Evolutionary conservation across 768 basidiomycete genomes (phyloP).

Genomic region (Hemileccinum impolitum): DNA sequence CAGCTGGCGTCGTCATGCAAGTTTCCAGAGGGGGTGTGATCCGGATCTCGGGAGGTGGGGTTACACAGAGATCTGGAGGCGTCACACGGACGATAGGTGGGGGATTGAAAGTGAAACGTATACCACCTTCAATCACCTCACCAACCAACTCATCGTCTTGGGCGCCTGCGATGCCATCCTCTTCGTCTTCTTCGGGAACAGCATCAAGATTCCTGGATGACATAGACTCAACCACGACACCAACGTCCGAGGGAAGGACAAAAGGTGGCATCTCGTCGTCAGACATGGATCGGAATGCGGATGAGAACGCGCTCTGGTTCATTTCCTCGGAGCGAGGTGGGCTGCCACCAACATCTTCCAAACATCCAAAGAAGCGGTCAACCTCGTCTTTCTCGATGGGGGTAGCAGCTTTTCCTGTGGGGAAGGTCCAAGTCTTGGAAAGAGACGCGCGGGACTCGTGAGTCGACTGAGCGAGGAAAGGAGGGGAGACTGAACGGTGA

Average conservation of each 20-base stretch:
- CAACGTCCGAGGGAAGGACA: constrained; percentile 44
- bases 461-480: constrained; percentile 13
- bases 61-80: constrained; percentile 23
- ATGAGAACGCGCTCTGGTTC: constrained; percentile 58
- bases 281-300: constrained; percentile 43
- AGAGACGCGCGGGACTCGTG: constrained; percentile 44
- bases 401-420: constrained; percentile 31
- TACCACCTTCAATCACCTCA: constrained; percentile 59
- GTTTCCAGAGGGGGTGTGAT: constrained; percentile 21
- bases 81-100: constrained; percentile 38
- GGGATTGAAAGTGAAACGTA: constrained; percentile 70
- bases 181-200: constrained; percentile 43
- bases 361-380: constrained; percentile 76
- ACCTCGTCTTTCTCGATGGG: constrained; percentile 38
- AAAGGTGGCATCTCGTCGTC: constrained; percentile 49
- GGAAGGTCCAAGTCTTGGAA: constrained; percentile 72
- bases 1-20: constrained; percentile 16
- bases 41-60: constrained; percentile 27
- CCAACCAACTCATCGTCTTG: constrained; percentile 54
- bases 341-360: constrained; percentile 51
- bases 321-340: constrained; percentile 48
- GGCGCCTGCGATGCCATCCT: constrained; percentile 23
- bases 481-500: constrained; percentile 1
- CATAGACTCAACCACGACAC: constrained; percentile 35
- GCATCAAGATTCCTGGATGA: constrained; percentile 32